phyloP scores from a whole-genome alignment of 371 early-diverging fungal genomes.

The Circinella minor region DNA sequence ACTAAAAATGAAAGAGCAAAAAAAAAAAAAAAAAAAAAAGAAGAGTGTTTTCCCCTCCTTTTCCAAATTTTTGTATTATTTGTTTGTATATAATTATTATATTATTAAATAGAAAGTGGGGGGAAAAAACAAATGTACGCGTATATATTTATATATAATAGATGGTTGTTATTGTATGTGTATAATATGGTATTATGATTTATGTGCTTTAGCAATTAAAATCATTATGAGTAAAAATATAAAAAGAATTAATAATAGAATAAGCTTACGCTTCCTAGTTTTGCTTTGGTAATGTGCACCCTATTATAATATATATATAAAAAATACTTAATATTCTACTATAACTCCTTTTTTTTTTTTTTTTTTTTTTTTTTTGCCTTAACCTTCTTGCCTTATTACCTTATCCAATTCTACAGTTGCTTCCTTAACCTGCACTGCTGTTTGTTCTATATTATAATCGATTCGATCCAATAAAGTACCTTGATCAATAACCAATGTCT shows the following conservation, averaged over 20 bases:
- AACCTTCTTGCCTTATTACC: conserved; percentile 44
- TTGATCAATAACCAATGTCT: conserved; percentile 96
- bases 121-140: background rate
- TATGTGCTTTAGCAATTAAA: conserved; percentile 67
- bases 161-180: background rate
- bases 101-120: background rate
- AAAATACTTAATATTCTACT: background rate
- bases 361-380: too few relatives aligned
- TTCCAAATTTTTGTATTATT: background rate
- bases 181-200: conserved; percentile 21
- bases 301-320: conserved; percentile 22
- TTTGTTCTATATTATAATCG: conserved; percentile 95
- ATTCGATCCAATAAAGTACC: conserved; percentile 96
- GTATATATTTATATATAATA: conserved; percentile 9
- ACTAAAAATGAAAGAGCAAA: too few relatives aligned
- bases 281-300: conserved; percentile 71
- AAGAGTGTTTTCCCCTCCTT: background rate
- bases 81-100: background rate
- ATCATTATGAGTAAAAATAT: conserved; percentile 66
- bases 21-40: too few relatives aligned
- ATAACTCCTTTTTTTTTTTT: background rate
- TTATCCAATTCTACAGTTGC: conserved; percentile 86
- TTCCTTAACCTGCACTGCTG: conserved; percentile 75
- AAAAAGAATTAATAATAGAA: conserved; percentile 63
- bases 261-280: conserved; percentile 66